These are phyloP conservation scores for Paspalum notatum DNA, from an alignment of 176 grass and related monocot genomes.

Conservation along the genomic window DNA sequence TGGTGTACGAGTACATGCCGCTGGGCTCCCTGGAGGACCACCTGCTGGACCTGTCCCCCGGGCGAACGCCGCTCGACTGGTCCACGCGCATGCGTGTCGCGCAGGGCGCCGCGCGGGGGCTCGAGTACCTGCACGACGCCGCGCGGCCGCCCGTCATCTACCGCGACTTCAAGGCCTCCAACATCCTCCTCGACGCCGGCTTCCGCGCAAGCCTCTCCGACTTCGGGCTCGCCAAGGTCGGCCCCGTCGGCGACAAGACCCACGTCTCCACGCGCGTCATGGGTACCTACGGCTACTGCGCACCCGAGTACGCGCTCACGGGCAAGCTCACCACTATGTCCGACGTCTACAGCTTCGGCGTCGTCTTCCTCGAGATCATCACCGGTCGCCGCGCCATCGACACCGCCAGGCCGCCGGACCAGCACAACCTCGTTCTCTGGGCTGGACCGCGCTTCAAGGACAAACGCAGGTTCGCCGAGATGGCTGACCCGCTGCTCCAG, in stretches of 20 bases:
- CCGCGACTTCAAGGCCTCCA: conserved; percentile 94
- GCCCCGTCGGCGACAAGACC: conserved; percentile 48
- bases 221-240: conserved; percentile 60
- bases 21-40: conserved; percentile 54
- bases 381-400: conserved; percentile 47
- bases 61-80: conserved; percentile 25
- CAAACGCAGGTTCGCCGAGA: conserved; percentile 46
- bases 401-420: background rate
- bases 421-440: conserved; percentile 54
- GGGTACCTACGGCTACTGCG: conserved; percentile 68
- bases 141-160: conserved; percentile 44
- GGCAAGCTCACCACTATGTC: conserved; percentile 64
- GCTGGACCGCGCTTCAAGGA: conserved; percentile 48
- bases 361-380: conserved; percentile 63
- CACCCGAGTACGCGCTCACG: conserved; percentile 56
- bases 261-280: conserved; percentile 66
- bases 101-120: conserved; percentile 40
- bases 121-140: conserved; percentile 53
- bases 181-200: conserved; percentile 70
- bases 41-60: conserved; percentile 40
- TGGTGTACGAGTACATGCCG: conserved; percentile 57
- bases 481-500: conserved; percentile 47
- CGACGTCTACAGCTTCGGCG: conserved; percentile 63
- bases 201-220: conserved; percentile 49
- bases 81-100: conserved; percentile 47